Evolutionary conservation across 2,329 filamentous ascomycete genomes (phyloP).

Genomic region (Tetracladium maxilliforme): DNA sequence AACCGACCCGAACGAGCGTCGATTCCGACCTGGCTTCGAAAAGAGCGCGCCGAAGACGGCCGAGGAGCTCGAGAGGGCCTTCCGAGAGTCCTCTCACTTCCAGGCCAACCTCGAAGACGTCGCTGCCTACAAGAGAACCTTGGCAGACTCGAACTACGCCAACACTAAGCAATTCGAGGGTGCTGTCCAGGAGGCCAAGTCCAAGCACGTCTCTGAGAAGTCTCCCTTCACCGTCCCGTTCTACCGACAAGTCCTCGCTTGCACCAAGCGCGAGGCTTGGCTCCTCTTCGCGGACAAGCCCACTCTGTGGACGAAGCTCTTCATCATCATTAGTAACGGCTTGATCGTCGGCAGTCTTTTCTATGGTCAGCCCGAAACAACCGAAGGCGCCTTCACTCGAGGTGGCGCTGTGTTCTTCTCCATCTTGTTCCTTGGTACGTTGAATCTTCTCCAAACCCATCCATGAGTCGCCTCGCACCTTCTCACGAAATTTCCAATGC

Average conservation of each 20-base stretch:
- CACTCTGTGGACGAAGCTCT: constrained; percentile 63
- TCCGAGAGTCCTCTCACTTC: constrained; percentile 47
- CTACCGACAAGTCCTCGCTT: constrained; percentile 50
- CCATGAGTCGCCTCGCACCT: constrained; percentile 1
- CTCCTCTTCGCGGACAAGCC: constrained; percentile 62
- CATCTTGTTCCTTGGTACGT: constrained; percentile 40
- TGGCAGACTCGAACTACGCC: constrained; percentile 38
- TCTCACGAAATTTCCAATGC: constrained; percentile 1
- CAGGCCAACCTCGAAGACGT: constrained; percentile 46
- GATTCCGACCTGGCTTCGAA: constrained; percentile 45
- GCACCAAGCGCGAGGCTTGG: constrained; percentile 65
- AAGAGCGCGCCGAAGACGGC: constrained; percentile 44
- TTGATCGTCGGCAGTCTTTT: constrained; percentile 71
- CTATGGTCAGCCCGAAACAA: constrained; percentile 47
- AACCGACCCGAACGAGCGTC: constrained; percentile 58
- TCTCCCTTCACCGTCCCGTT: constrained; percentile 69
- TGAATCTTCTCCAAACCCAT: background rate
- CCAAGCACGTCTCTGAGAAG: constrained; percentile 50
- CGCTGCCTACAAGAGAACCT: constrained; percentile 38
- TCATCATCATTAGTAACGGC: constrained; percentile 60
- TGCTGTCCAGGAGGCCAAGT: constrained; percentile 51
- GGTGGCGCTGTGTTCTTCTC: constrained; percentile 53
- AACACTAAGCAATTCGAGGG: constrained; percentile 52
- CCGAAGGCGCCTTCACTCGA: constrained; percentile 45
- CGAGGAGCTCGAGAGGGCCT: constrained; percentile 48